Conservation (phyloP, 768 basidiomycete species). For the Collybiopsis confluens region DNA sequence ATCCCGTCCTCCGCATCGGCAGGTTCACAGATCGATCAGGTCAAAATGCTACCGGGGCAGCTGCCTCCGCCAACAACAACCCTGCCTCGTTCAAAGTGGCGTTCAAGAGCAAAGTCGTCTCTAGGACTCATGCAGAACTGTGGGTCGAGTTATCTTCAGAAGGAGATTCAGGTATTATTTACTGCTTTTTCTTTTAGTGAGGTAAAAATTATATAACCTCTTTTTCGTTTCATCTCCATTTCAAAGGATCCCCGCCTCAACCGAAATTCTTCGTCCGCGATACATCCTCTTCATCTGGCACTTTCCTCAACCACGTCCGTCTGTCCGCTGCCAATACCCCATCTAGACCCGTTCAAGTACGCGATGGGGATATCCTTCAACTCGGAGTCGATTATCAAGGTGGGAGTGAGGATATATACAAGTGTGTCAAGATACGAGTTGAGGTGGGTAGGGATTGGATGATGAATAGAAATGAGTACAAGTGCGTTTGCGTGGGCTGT, state of each 20-base stretch:
- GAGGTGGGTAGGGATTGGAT: slow-evolving; percentile 93
- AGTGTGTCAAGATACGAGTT: slow-evolving; percentile 93
- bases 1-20: slow-evolving; percentile 78
- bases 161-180: background rate
- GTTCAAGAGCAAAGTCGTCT: slow-evolving; percentile 94
- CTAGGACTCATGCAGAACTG: slow-evolving; percentile 90
- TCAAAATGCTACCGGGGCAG: slow-evolving; percentile 24
- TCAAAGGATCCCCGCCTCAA: background rate
- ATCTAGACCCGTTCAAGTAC: slow-evolving; percentile 65
- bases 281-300: slow-evolving; percentile 86
- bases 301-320: slow-evolving; percentile 92
- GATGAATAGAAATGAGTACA: slow-evolving; percentile 85
- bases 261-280: slow-evolving; percentile 81
- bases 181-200: no score
- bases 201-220: no score
- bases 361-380: slow-evolving; percentile 85
- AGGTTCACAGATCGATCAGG: slow-evolving; percentile 89
- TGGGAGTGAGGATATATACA: slow-evolving; percentile 94
- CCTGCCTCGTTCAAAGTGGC: slow-evolving; percentile 80
- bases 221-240: no score
- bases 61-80: slow-evolving; percentile 61
- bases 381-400: slow-evolving; percentile 98
- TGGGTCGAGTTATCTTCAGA: slow-evolving; percentile 54
- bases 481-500: slow-evolving; percentile 40
- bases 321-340: slow-evolving; percentile 81